Evolutionary conservation across 371 early-diverging fungal species (phyloP), one percentile per base, ranked within the genome.

Genomic region (Batkoa obscura): DNA sequence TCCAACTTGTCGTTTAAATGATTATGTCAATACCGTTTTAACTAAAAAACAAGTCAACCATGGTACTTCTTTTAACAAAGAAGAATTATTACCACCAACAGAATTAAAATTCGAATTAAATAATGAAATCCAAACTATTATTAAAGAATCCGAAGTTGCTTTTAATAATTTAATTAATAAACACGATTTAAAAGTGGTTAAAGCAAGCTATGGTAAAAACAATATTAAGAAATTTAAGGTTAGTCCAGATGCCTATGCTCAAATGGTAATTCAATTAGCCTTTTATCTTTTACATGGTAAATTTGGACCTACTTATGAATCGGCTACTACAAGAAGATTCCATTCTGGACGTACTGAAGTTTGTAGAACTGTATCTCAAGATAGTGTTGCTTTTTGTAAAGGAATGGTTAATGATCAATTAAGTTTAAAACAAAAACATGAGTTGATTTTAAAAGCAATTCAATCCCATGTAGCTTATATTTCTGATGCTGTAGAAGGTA

Each of bases 261-360:
- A 96, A 68, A 90, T 96, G 92, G 80, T 84, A 34, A 87, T 96
- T 58, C 95, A 96, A 72, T 74, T 94, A 45, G 95, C 94, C n/a
- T 92, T 90, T 70, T 90, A 78, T 73, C 86, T 86, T 68, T 82
- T 87, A 74, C 79, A 88, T 65, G 87, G 88, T 34, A 62, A 60
- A 13, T 67, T 67, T 58, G 68, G 76, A 34, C 83, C 92, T 6
- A 95, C 96, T 10, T 95, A 95, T 64, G 96, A 94, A 66, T 80
- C 85, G 57, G 93, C 85, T 36, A 84, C 86, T 69, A 90, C 89
- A 43, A 78, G 90, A 59, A 86, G 79, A 69, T 94, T 84, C 75
- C 81, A 79, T 48, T 85, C 78, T 58, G 96, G 96, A 37, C 81
- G 97, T 61, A 96, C 97, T n/a, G 97, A 96, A 67, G 90, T 91